Percentiles rank a stretch among this genome's conserved stretches.
These are phyloP conservation scores for Melanomma pulvis-pyrius DNA, from an alignment of 495 filamentous ascomycete genomes.

Conservation along the genomic window DNA sequence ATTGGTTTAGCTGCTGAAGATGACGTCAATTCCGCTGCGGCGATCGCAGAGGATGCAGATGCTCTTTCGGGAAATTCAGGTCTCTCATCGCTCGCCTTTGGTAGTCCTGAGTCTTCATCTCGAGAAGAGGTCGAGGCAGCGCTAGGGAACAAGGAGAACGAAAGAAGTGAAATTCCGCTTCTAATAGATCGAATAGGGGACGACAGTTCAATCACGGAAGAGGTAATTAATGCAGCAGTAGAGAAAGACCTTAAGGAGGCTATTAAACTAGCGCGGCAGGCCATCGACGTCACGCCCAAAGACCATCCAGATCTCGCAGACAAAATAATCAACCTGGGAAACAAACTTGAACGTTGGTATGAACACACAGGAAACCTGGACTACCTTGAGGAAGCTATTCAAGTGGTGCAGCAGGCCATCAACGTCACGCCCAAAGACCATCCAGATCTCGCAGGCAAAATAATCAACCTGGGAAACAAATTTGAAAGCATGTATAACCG, in stretches of 20 bases:
- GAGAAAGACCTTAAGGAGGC: constrained; percentile 28
- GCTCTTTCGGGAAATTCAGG: too few species aligned
- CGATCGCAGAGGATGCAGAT: constrained; percentile 22
- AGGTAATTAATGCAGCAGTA: too few species aligned
- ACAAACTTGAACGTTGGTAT: constrained; percentile 14
- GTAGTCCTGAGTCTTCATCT: too few species aligned
- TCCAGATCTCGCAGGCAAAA: constrained; percentile 21
- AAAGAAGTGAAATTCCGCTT: too few species aligned
- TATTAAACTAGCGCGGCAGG: constrained; percentile 20
- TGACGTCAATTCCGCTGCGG: constrained; percentile 5
- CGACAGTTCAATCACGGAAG: too few species aligned
- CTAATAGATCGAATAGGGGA: too few species aligned
- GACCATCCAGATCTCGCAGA: constrained; percentile 32
- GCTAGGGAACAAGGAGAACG: too few species aligned
- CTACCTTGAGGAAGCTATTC: constrained; percentile 34
- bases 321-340: constrained; percentile 31
- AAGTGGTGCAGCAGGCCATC: constrained; percentile 22
- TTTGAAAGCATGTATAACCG: constrained; percentile 18
- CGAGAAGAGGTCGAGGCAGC: too few species aligned
- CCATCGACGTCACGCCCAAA: constrained; percentile 24
- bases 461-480: constrained; percentile 32
- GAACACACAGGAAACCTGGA: constrained; percentile 26
- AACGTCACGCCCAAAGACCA: constrained; percentile 29
- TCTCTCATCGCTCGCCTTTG: too few species aligned
- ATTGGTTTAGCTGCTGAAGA: background rate